Base-by-base conservation (phyloP, 116 monocot genomes). In the Iris pallida region DNA sequence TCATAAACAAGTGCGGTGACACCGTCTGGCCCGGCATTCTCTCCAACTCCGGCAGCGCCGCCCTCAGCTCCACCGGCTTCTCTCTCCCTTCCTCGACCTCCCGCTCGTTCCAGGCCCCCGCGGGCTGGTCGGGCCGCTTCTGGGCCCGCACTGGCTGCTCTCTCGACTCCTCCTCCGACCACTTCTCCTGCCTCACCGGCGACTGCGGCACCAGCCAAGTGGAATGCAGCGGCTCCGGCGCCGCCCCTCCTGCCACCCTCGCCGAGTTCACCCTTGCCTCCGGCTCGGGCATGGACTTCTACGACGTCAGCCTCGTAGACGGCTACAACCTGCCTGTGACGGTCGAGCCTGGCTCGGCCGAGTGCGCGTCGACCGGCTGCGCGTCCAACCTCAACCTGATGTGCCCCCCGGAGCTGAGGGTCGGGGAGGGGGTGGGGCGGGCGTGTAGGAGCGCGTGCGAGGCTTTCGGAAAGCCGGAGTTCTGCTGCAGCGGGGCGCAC, bases 281-380 rank as follows among this genome's bases (percentile, higher is more conserved):
- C 15, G 76, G 16, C 59, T 73, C 72, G 6, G 86, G 77, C 6
- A 62, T 65, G 49, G 95, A 95, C 63, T 95, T 86, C 83, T 95
- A 88, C 73, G 95, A 95, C 81, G 88, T 90, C 8, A 90, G 95
- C 73, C 81, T 94, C 13, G 94, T 94, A 2, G 94, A 94, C 63
- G 94, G 94, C 5, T 94, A 81, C 79, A 85, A 85, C 75, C 64
- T 85, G 7, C 85, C 89, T 4, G 19, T 86, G 47, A 19, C 71
- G 5, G 70, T 80, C 8, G 60, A 5, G 59, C 55, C 20, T 62
- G 16, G 11, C 65, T 48, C 1, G 54, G 57, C 17, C 0, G 48
- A 55, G 16, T 84, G 84, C 71, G 42, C 20, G 3, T 16, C 70
- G 7, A 89, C 89, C 11, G 89, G 85, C 5, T 89, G 89, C 73